phyloP scores from a whole-genome alignment of 2,329 filamentous ascomycete species.

The Xylaria sp. region DNA sequence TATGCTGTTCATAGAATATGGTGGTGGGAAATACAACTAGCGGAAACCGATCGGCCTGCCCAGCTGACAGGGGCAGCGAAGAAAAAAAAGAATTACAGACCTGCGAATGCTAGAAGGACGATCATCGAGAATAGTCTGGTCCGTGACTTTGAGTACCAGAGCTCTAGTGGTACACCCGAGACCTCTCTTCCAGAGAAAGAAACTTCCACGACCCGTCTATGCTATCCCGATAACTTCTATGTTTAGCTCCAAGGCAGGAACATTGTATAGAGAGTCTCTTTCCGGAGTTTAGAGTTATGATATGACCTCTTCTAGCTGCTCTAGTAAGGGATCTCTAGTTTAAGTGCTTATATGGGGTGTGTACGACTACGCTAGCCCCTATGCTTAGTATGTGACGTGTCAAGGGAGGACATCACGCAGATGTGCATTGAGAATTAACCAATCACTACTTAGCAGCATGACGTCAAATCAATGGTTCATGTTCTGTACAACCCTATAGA shows the following conservation, averaged over 20 bases:
- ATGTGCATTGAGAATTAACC: not conserved
- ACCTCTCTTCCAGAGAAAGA: too few species aligned
- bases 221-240: too few species aligned
- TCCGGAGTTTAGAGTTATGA: too few species aligned
- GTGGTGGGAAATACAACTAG: not conserved
- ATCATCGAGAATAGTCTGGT: too few species aligned
- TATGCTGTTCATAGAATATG: not conserved
- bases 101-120: too few species aligned
- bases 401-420: not conserved
- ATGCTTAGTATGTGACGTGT: not conserved
- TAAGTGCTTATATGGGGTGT: not conserved
- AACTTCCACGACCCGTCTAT: too few species aligned
- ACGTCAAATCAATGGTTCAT: not conserved
- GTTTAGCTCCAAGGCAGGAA: too few species aligned
- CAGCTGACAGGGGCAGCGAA: not conserved
- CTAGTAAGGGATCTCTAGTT: not conserved
- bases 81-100: not conserved
- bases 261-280: too few species aligned
- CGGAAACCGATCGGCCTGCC: not conserved
- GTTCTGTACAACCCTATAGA: not conserved
- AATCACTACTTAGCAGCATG: not conserved
- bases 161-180: too few species aligned
- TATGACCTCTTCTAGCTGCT: not conserved
- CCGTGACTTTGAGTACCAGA: too few species aligned
- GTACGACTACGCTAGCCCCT: not conserved